Percentiles rank a stretch among this genome's conserved stretches.
phyloP scores from a whole-genome alignment of 495 filamentous ascomycete species.

The Tuber melanosporum region DNA sequence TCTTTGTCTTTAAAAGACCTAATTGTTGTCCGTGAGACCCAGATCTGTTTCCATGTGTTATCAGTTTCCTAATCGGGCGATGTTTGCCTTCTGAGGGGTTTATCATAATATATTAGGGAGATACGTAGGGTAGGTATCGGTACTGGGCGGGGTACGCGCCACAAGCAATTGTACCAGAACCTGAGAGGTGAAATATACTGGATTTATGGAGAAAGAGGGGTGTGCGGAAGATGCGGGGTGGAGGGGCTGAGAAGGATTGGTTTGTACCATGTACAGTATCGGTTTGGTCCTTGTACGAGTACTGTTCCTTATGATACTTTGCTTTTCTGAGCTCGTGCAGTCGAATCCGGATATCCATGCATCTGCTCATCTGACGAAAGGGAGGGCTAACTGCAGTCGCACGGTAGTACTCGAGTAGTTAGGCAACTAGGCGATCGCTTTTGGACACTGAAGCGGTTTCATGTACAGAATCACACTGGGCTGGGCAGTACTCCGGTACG shows the following conservation, averaged over 20 bases:
- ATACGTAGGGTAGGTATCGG: background rate
- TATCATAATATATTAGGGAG: background rate
- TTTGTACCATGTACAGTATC: background rate
- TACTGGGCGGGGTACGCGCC: background rate
- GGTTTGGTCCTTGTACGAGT: background rate
- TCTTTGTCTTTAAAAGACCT: background rate
- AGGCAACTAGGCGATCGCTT: background rate
- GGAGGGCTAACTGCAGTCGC: background rate
- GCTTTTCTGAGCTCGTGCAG: background rate
- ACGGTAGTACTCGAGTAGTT: background rate
- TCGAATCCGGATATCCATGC: background rate
- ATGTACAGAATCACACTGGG: background rate
- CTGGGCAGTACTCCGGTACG: background rate
- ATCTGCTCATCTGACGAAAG: background rate
- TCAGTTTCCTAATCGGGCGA: background rate
- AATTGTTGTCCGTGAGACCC: background rate
- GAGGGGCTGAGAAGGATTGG: background rate
- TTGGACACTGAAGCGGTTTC: background rate
- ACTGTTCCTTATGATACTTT: background rate
- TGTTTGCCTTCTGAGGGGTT: background rate
- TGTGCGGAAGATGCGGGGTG: background rate
- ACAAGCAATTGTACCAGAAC: background rate
- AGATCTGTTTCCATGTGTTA: background rate
- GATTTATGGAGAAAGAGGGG: background rate
- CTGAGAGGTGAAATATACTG: background rate